Evolutionary conservation across 306 rosid species (phyloP), one percentile per base, ranked within the genome.

Genomic region (Prunus fruticosa): DNA sequence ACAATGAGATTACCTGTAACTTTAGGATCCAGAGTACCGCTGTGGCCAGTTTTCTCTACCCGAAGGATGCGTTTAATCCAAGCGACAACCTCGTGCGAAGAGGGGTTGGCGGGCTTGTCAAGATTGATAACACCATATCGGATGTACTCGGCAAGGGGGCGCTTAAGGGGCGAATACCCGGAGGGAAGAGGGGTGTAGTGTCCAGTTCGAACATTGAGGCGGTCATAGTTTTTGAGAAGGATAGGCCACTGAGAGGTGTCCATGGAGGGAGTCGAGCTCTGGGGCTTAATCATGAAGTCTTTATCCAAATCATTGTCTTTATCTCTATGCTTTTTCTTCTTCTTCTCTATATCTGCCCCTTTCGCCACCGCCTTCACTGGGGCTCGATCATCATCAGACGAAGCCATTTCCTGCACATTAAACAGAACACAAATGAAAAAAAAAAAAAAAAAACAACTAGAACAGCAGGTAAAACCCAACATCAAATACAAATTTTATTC

Each of bases 71-170:
- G 80, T 65, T 93, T 90, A 63, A 93, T 90, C 96, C 96, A 90
- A 27, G 97, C 97, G 0, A 92, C 97, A 5, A 90, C 97, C 81
- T 92, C 97, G 6, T 90, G 97, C 2, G 97, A 92, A n/a, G 97
- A 92, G 0, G 97, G 97, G 74, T 92, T 92, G 0, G 97, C 89
- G 0, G 97, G 97, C 58, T 92, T 92, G 49, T 92, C 97, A 8
- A 92, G 97, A 72, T 92, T 90, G 46, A 92, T 51, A 62, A 92
- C 76, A 18, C 97, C 97, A 72, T 92, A 92, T 75, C 83, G 87
- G 72, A 92, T 82, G 38, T 92, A 92, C 68, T 90, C 93, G 0
- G 57, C 67, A 19, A 92, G 89, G 60, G 97, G 97, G 14, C 97
- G 91, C 63, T 92, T 90, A 16, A 92, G 87, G 0, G 97, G 97